Conservation (phyloP, 148 eudicot genomes). For the Rheum nobile region DNA sequence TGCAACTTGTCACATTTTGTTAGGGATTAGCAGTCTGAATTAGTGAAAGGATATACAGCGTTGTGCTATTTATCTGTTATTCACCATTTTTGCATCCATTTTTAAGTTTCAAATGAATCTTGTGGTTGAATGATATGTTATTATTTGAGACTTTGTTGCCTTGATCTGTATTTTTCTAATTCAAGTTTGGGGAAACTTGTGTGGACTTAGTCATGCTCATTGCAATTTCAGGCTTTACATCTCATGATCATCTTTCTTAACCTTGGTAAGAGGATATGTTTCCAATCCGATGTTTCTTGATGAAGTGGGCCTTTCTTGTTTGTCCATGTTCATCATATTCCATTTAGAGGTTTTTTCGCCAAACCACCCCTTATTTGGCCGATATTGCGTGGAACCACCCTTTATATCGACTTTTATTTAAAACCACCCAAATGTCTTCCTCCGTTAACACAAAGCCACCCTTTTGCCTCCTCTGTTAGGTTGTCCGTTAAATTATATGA, state of each 20-base stretch:
- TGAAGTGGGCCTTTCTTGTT: not conserved
- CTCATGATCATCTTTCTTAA: slow-evolving; percentile 4
- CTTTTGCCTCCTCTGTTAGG: no score
- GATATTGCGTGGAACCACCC: no score
- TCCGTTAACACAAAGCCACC: no score
- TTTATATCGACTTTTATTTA: no score
- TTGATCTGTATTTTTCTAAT: not conserved
- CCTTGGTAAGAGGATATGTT: not conserved
- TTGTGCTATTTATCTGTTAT: not conserved
- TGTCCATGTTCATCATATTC: not conserved
- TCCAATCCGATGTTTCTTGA: not conserved
- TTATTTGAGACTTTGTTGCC: not conserved
- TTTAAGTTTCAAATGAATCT: not conserved
- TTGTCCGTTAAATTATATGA: no score
- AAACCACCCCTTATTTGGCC: no score
- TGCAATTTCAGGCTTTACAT: slow-evolving; percentile 5
- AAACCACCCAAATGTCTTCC: no score
- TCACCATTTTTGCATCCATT: not conserved
- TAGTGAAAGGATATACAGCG: not conserved
- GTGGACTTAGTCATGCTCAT: not conserved
- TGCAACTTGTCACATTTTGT: no score
- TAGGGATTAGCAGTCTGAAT: not conserved
- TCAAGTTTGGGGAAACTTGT: not conserved
- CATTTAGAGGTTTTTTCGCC: no score
- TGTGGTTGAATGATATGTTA: not conserved